phyloP scores from a whole-genome alignment of 148 eudicot genomes.

The Rhododendron williamsianum region DNA sequence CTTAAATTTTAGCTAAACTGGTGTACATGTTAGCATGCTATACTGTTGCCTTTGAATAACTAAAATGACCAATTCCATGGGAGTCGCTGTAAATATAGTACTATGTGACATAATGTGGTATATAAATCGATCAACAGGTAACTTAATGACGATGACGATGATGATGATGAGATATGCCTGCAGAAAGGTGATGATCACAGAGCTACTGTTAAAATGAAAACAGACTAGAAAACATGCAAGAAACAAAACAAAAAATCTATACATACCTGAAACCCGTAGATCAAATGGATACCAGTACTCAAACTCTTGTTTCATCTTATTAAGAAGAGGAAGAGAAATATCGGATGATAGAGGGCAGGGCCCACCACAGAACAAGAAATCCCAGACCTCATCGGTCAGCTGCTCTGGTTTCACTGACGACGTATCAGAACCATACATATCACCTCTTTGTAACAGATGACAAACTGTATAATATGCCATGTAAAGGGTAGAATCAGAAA shows the following conservation, averaged over 20 bases:
- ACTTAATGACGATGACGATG: neutral
- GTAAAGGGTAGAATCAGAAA: slow-evolving; percentile 90
- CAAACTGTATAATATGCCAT: slow-evolving; percentile 92
- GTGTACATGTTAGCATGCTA: neutral
- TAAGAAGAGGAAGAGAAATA: slow-evolving; percentile 43
- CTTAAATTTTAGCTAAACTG: no score
- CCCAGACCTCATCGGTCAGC: slow-evolving; percentile 86
- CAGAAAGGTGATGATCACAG: neutral
- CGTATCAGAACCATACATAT: slow-evolving; percentile 58
- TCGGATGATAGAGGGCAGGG: slow-evolving; percentile 56
- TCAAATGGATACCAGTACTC: slow-evolving; percentile 97
- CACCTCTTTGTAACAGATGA: slow-evolving; percentile 71
- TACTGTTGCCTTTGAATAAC: neutral
- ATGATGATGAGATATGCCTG: neutral
- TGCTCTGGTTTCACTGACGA: slow-evolving; percentile 64
- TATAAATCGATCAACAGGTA: neutral
- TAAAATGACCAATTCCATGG: neutral
- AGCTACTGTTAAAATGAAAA: neutral
- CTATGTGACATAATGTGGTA: neutral
- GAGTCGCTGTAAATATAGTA: neutral
- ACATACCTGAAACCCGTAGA: slow-evolving; percentile 72
- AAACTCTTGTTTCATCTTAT: slow-evolving; percentile 77
- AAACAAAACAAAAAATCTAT: no score
- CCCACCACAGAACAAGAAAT: slow-evolving; percentile 69
- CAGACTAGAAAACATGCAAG: neutral